Evolutionary conservation across 805 yeast genomes (phyloP).

Genomic region (Teunomyces stri): DNA sequence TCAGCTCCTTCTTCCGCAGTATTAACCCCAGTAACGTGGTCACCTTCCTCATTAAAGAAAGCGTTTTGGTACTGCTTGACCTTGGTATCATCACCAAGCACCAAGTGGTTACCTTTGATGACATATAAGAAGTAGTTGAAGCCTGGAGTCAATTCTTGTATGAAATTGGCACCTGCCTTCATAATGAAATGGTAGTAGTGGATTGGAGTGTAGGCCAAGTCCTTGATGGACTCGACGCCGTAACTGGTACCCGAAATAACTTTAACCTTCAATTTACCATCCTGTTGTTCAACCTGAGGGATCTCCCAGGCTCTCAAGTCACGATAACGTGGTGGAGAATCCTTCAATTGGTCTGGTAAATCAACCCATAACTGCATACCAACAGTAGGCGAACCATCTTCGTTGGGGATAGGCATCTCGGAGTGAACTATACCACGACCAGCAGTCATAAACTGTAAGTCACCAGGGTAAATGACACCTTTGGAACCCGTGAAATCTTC

Average conservation of each 20-base stretch:
- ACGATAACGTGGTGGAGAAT: conserved; percentile 71
- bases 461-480: conserved; percentile 78
- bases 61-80: conserved; percentile 49
- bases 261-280: conserved; percentile 57
- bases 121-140: conserved; percentile 72
- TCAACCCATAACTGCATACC: conserved; percentile 92
- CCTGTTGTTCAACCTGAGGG: conserved; percentile 65
- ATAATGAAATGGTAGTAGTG: conserved; percentile 66
- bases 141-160: conserved; percentile 55
- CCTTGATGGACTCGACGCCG: conserved; percentile 71
- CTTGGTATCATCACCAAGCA: conserved; percentile 41
- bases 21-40: conserved; percentile 18
- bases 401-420: conserved; percentile 71
- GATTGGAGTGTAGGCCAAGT: conserved; percentile 80
- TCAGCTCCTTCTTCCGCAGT: conserved; percentile 38
- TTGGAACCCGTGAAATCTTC: conserved; percentile 86
- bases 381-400: conserved; percentile 42
- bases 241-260: conserved; percentile 77
- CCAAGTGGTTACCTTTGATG: conserved; percentile 54
- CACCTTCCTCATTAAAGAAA: conserved; percentile 73
- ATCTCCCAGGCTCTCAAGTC: conserved; percentile 69
- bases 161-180: conserved; percentile 61
- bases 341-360: conserved; percentile 61
- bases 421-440: conserved; percentile 85
- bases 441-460: conserved; percentile 91